These are phyloP conservation scores for Glonium stellatum DNA, from an alignment of 495 filamentous ascomycete genomes.

Conservation along the genomic window DNA sequence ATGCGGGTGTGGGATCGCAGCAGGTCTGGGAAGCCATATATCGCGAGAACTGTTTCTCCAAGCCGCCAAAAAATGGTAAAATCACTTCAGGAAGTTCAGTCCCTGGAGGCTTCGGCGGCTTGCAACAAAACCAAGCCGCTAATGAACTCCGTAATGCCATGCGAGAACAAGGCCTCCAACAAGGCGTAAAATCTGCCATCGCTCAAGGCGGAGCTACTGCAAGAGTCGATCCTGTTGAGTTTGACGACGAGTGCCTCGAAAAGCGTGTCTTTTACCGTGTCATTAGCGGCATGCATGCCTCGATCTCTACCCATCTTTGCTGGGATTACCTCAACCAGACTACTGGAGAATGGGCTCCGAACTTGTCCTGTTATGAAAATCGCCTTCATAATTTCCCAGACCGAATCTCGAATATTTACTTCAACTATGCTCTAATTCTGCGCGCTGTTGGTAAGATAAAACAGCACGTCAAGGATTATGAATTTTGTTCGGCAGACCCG, in stretches of 20 bases:
- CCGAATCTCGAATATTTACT: constrained; percentile 93
- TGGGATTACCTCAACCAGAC: constrained; percentile 95
- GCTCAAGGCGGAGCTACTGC: constrained; percentile 26
- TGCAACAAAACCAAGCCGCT: constrained; percentile 52
- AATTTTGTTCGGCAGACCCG: constrained; percentile 83
- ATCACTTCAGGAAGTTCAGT: constrained; percentile 37
- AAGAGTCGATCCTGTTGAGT: constrained; percentile 54
- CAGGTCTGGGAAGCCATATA: constrained; percentile 97
- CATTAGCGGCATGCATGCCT: constrained; percentile 94
- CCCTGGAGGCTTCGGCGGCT: constrained; percentile 27
- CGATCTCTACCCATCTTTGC: constrained; percentile 92
- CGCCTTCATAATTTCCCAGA: constrained; percentile 80
- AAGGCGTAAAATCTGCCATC: constrained; percentile 55
- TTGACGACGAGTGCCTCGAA: constrained; percentile 89
- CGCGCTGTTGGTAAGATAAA: constrained; percentile 89
- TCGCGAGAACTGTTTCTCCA: constrained; percentile 90
- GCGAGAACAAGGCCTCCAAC: constrained; percentile 61
- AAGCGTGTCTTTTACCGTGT: constrained; percentile 96
- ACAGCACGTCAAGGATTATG: constrained; percentile 74
- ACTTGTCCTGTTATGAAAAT: constrained; percentile 79
- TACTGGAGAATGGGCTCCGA: constrained; percentile 89
- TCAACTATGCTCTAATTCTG: constrained; percentile 91
- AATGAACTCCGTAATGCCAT: constrained; percentile 79
- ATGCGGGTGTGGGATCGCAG: constrained; percentile 70
- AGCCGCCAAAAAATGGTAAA: constrained; percentile 46